phyloP scores from a whole-genome alignment of 108 stramenopile species.

The Thalassiosira profunda region DNA sequence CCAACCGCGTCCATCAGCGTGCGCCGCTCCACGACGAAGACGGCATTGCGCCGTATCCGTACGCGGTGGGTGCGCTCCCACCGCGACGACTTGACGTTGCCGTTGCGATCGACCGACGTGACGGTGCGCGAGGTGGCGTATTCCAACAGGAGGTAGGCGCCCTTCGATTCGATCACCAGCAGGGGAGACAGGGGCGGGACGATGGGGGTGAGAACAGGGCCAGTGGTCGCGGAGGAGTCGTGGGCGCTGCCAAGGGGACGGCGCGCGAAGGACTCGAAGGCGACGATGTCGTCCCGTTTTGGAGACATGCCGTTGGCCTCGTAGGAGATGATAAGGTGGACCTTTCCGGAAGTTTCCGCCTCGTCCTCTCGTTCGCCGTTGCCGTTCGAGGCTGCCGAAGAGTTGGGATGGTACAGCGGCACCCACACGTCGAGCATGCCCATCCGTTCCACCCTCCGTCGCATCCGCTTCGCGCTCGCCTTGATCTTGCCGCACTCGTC shows the following conservation, averaged over 20 bases:
- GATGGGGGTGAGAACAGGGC: slow-evolving; percentile 46
- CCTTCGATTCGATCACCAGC: slow-evolving; percentile 57
- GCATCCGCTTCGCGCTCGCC: neutral
- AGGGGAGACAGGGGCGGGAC: slow-evolving; percentile 70
- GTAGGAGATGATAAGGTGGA: slow-evolving; percentile 80
- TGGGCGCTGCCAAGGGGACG: slow-evolving; percentile 31
- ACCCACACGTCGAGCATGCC: slow-evolving; percentile 75
- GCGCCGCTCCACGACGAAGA: slow-evolving; percentile 88
- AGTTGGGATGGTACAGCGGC: slow-evolving; percentile 44
- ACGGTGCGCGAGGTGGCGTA: slow-evolving; percentile 51
- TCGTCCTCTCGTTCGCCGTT: neutral
- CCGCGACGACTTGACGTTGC: slow-evolving; percentile 25
- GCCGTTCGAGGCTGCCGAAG: neutral
- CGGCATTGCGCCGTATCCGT: slow-evolving; percentile 80
- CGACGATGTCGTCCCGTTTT: slow-evolving; percentile 70
- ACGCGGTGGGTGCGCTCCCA: slow-evolving; percentile 52
- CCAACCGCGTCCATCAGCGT: slow-evolving; percentile 72
- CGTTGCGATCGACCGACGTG: slow-evolving; percentile 35
- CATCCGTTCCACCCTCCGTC: slow-evolving; percentile 3
- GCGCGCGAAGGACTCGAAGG: slow-evolving; percentile 85
- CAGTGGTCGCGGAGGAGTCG: neutral
- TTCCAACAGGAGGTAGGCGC: slow-evolving; percentile 61
- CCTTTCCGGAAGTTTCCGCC: slow-evolving; percentile 42
- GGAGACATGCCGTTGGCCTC: slow-evolving; percentile 79
- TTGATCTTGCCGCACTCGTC: slow-evolving; percentile 30